These are phyloP conservation scores for Garcia nutans DNA, from an alignment of 345 rosid species.

Conservation along the genomic window DNA sequence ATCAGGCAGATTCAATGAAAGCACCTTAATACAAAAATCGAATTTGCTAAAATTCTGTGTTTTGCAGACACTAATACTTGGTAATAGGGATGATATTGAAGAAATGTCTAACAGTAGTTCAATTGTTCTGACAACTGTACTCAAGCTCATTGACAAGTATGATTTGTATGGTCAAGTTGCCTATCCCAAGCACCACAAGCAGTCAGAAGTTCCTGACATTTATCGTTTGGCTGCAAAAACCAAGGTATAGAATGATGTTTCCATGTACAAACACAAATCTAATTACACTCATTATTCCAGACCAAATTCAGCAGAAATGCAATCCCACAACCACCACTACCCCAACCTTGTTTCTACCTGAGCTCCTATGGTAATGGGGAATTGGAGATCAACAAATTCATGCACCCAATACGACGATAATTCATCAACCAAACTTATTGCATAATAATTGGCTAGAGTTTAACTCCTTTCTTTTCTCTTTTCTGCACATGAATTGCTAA, in stretches of 20 bases:
- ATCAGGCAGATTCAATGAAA: neutral
- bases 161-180: constrained; percentile 73
- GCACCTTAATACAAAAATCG: constrained; percentile 3
- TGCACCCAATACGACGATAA: neutral
- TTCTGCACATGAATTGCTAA: constrained; percentile 27
- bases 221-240: constrained; percentile 72
- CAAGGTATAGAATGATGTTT: constrained; percentile 36
- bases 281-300: neutral
- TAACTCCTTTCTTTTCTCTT: constrained; percentile 10
- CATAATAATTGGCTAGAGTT: constrained; percentile 1
- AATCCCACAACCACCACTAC: too few species aligned
- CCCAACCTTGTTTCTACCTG: neutral
- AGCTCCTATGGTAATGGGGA: neutral
- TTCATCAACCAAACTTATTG: neutral
- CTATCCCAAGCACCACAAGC: constrained; percentile 74
- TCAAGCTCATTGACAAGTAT: constrained; percentile 65
- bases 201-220: constrained; percentile 65
- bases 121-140: constrained; percentile 51
- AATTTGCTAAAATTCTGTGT: constrained; percentile 11
- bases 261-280: neutral
- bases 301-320: neutral
- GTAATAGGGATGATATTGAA: constrained; percentile 66
- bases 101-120: constrained; percentile 61
- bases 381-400: neutral
- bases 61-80: constrained; percentile 59